Evolutionary conservation across 768 basidiomycete species (phyloP).

Genomic region (Podaxis sp.): DNA sequence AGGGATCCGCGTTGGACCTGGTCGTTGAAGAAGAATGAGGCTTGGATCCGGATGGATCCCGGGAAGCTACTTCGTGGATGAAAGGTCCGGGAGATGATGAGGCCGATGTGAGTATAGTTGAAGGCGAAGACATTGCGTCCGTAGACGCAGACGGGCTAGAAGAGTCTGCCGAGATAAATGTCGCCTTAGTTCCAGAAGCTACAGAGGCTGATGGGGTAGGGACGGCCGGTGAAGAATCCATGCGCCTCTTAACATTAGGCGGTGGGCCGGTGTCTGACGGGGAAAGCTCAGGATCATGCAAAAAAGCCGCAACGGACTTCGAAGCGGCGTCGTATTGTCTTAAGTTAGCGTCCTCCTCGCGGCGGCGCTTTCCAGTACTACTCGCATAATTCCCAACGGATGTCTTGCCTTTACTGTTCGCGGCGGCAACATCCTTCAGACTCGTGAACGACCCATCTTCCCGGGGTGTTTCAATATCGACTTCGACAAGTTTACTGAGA

Average conservation of each 20-base stretch:
- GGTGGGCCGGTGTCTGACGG: conserved; percentile 25
- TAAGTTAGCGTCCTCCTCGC: conserved; percentile 49
- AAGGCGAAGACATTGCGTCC: conserved; percentile 2
- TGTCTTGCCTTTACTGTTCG: conserved; percentile 54
- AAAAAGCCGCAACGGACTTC: conserved; percentile 45
- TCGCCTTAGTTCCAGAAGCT: not conserved
- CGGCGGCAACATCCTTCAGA: conserved; percentile 48
- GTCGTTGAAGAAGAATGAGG: conserved; percentile 1
- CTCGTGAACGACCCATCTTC: conserved; percentile 54
- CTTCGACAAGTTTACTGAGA: conserved; percentile 60
- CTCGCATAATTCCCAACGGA: conserved; percentile 14
- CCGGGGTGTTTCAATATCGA: conserved; percentile 62
- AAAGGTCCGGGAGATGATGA: conserved; percentile 2
- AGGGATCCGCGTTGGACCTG: conserved; percentile 41
- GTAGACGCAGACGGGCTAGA: conserved; percentile 6
- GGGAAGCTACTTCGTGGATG: not conserved
- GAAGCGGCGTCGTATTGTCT: conserved; percentile 56
- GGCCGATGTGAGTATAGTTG: conserved; percentile 12
- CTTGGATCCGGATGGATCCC: not conserved
- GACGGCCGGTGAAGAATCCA: conserved; percentile 19
- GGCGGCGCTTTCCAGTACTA: conserved; percentile 45
- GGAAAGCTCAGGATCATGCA: conserved; percentile 30
- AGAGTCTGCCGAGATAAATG: not conserved
- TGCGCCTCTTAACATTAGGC: conserved; percentile 28
- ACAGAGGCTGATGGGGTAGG: not conserved